Evolutionary conservation across 441 rosid genomes (phyloP).

Genomic region (Mallotus repandus): DNA sequence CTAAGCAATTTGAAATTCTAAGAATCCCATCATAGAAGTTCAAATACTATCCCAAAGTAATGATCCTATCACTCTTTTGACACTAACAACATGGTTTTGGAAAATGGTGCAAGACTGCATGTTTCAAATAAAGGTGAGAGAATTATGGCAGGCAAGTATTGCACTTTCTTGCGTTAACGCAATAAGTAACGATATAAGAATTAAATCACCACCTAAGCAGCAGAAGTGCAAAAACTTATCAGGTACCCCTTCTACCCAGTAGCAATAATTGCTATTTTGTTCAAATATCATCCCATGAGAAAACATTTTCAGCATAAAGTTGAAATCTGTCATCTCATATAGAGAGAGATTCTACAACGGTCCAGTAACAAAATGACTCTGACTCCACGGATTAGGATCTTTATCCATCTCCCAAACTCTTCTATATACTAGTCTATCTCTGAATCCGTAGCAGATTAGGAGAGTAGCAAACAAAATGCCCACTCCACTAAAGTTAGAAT

Average conservation of each 20-base stretch:
- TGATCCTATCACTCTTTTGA: neutral
- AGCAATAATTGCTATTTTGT: neutral
- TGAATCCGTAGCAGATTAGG: neutral
- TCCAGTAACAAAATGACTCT: neutral
- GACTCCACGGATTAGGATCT: neutral
- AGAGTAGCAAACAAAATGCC: too few relatives aligned
- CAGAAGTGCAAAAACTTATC: neutral
- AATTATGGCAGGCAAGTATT: too few relatives aligned
- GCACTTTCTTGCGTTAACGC: too few relatives aligned
- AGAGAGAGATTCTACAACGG: neutral
- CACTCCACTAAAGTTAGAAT: neutral
- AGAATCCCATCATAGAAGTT: neutral
- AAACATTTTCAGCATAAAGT: neutral
- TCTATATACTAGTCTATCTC: neutral
- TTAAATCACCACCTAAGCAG: neutral
- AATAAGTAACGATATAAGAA: neutral
- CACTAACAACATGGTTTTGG: too few relatives aligned
- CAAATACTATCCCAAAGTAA: constrained; percentile 1
- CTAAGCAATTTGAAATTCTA: neutral
- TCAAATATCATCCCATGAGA: neutral
- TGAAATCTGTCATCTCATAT: neutral
- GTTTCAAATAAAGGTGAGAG: too few relatives aligned
- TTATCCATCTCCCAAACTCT: neutral
- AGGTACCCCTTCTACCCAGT: neutral
- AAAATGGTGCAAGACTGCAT: too few relatives aligned